Conservation (phyloP, 441 rosid genomes). For the Theobroma grandiflorum region DNA sequence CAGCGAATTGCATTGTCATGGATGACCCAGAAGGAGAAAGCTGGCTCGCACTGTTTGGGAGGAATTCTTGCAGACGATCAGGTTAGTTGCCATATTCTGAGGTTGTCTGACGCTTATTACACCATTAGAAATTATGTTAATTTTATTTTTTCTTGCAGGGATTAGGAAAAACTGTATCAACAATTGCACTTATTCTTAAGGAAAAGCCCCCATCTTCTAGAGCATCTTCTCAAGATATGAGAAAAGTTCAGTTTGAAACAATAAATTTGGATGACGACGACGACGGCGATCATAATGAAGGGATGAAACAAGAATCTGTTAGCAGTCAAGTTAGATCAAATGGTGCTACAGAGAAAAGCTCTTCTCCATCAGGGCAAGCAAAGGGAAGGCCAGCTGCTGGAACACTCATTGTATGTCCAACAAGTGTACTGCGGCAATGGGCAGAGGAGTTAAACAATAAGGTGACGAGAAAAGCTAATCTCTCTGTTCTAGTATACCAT, state of each 20-base stretch:
- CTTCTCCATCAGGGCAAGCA: slow-evolving; percentile 41
- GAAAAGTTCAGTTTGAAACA: slow-evolving; percentile 62
- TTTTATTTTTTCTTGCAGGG: slow-evolving; percentile 64
- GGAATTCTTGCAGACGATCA: slow-evolving; percentile 99
- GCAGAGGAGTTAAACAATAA: slow-evolving; percentile 84
- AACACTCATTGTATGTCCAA: slow-evolving; percentile 97
- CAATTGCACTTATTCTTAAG: slow-evolving; percentile 92
- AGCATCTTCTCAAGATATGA: slow-evolving; percentile 45
- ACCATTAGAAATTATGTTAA: neutral
- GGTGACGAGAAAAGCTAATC: slow-evolving; percentile 69
- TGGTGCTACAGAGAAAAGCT: slow-evolving; percentile 33
- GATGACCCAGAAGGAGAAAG: slow-evolving; percentile 93
- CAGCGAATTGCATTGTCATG: slow-evolving; percentile 98
- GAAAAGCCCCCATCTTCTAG: slow-evolving; percentile 69
- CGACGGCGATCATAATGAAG: slow-evolving; percentile 52
- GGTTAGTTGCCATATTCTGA: slow-evolving; percentile 51
- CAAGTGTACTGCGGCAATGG: slow-evolving; percentile 99
- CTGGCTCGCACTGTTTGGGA: slow-evolving; percentile 74
- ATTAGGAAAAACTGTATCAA: slow-evolving; percentile 92
- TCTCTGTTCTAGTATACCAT: slow-evolving; percentile 83
- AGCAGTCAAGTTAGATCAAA: slow-evolving; percentile 33
- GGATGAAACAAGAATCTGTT: slow-evolving; percentile 41
- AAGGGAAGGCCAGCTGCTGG: slow-evolving; percentile 94
- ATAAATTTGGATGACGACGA: slow-evolving; percentile 79
- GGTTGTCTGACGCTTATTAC: slow-evolving; percentile 29